These are phyloP conservation scores for Vanderwaltozyma polyspora DNA, from an alignment of 805 yeast species.

Conservation along the genomic window DNA sequence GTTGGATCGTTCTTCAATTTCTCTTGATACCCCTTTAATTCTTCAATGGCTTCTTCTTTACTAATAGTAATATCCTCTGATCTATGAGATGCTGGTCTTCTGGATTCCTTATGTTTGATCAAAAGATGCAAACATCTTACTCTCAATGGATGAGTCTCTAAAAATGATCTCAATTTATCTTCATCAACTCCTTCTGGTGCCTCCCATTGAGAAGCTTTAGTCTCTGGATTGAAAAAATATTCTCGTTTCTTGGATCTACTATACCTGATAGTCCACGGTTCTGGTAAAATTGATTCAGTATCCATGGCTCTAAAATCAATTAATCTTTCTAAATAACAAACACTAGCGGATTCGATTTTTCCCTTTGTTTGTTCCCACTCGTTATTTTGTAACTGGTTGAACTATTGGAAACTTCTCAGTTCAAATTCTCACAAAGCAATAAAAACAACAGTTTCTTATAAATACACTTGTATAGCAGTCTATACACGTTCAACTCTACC, in stretches of 20 bases:
- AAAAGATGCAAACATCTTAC: constrained; percentile 75
- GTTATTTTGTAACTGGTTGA: too few relatives aligned
- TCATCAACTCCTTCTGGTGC: constrained; percentile 78
- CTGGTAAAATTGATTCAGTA: constrained; percentile 68
- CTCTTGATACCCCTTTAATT: constrained; percentile 46
- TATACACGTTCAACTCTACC: too few relatives aligned
- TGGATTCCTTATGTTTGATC: constrained; percentile 69
- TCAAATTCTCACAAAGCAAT: too few relatives aligned
- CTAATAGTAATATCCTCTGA: constrained; percentile 60
- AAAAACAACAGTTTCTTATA: too few relatives aligned
- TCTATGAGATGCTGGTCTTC: constrained; percentile 92
- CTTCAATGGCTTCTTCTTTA: constrained; percentile 73
- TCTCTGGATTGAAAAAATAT: constrained; percentile 62
- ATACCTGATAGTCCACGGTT: constrained; percentile 69
- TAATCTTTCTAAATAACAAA: neutral
- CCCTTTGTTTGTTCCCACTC: neutral
- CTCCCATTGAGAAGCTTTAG: constrained; percentile 77
- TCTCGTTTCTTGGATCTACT: constrained; percentile 78
- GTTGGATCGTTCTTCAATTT: constrained; percentile 33
- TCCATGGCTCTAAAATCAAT: too few relatives aligned
- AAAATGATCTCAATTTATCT: constrained; percentile 44
- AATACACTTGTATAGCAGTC: too few relatives aligned
- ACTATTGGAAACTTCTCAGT: too few relatives aligned
- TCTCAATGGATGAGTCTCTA: constrained; percentile 48
- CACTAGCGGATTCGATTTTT: neutral